phyloP scores from a whole-genome alignment of 441 rosid genomes.

The Lepidium campestre region DNA sequence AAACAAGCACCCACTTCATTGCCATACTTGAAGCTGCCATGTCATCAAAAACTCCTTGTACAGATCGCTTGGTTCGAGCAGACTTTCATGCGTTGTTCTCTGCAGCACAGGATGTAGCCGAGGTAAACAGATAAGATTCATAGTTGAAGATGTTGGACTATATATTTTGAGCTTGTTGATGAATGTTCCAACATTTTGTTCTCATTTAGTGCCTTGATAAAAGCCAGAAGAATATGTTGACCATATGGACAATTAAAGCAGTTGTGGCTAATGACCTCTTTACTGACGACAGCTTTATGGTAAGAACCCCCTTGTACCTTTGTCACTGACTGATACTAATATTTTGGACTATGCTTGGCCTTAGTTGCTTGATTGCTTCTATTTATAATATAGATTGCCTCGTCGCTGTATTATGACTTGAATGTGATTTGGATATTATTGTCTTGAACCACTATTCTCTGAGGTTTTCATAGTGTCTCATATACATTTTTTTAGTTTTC shows the following conservation, averaged over 20 bases:
- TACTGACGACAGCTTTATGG: constrained; percentile 97
- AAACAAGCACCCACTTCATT: constrained; percentile 60
- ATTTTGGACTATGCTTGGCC: not conserved
- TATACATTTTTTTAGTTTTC: constrained; percentile 50
- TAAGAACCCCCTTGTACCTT: constrained; percentile 23
- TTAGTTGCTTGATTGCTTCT: not conserved
- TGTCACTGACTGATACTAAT: not conserved
- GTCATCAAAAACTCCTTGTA: constrained; percentile 60
- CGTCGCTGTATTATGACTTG: not conserved
- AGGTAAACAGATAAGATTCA: constrained; percentile 39
- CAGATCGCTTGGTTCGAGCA: constrained; percentile 57
- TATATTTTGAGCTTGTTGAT: not conserved
- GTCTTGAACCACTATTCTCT: constrained; percentile 1
- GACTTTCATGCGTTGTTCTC: constrained; percentile 77
- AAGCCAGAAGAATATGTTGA: constrained; percentile 66
- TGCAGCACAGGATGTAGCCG: constrained; percentile 69
- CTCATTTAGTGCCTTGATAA: constrained; percentile 54
- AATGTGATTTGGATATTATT: not conserved
- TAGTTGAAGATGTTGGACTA: not conserved
- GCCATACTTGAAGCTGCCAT: constrained; percentile 81
- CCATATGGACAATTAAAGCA: constrained; percentile 61
- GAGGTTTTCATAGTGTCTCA: constrained; percentile 6
- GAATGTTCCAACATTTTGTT: constrained; percentile 10
- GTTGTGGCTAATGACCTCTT: constrained; percentile 85
- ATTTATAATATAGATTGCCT: not conserved